Evolutionary conservation across 257 asterid genomes (phyloP).

Genomic region (Solanum chaucha): DNA sequence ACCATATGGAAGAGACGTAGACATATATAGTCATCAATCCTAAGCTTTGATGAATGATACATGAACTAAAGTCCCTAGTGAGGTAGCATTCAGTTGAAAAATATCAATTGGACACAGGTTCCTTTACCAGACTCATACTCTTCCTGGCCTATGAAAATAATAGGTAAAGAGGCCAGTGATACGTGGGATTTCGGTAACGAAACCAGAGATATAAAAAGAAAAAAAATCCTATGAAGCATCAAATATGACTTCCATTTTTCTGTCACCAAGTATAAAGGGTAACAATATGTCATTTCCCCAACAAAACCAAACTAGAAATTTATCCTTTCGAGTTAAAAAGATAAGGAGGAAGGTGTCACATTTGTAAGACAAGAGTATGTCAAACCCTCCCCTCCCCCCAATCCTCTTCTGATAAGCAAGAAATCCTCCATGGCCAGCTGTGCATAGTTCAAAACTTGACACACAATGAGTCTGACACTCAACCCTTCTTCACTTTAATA

Average conservation of each 20-base stretch:
- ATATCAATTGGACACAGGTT: not conserved
- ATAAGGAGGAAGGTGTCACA: not conserved
- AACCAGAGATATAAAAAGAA: not conserved
- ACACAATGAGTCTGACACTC: not conserved
- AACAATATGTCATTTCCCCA: not conserved
- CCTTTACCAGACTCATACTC: not conserved
- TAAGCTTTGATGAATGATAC: not conserved
- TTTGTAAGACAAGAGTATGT: not conserved
- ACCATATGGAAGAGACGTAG: not conserved
- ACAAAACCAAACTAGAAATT: not conserved
- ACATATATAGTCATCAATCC: not conserved
- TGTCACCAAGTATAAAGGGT: not conserved
- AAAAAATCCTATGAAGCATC: not conserved
- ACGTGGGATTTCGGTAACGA: not conserved
- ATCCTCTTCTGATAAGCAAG: not conserved
- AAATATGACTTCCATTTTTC: not conserved
- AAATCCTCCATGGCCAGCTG: not conserved
- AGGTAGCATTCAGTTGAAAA: not conserved
- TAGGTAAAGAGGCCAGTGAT: not conserved
- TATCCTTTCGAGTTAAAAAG: not conserved
- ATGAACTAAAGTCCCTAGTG: not conserved
- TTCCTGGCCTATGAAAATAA: not conserved
- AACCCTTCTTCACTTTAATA: not conserved
- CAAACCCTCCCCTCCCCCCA: not conserved
- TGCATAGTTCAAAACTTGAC: not conserved